Evolutionary conservation across 2,329 filamentous ascomycete genomes (phyloP).

Genomic region (Xylariaceae sp.): DNA sequence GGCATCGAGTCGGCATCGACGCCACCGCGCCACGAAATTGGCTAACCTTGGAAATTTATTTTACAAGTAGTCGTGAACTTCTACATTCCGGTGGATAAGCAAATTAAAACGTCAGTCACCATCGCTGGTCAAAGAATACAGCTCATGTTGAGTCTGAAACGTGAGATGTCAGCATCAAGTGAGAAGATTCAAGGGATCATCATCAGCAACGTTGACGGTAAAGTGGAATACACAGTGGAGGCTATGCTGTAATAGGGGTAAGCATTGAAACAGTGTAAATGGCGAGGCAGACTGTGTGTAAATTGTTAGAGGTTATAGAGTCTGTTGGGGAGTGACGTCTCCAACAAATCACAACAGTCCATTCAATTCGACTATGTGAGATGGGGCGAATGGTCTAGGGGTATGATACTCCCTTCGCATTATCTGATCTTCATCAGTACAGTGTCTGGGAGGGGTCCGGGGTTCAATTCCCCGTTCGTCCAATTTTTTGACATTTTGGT

Average conservation of each 20-base stretch:
- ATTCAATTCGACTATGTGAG: background rate
- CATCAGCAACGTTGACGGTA: too few relatives aligned
- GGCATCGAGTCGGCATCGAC: conserved; percentile 23
- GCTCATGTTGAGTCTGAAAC: background rate
- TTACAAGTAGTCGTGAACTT: too few relatives aligned
- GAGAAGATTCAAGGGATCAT: background rate
- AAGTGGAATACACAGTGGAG: background rate
- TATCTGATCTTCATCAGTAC: conserved; percentile 1
- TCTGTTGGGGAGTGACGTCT: background rate
- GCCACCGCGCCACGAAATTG: background rate
- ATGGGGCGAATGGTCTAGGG: conserved; percentile 20
- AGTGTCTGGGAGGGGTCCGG: conserved; percentile 18
- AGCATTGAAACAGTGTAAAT: background rate
- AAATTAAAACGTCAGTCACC: too few relatives aligned
- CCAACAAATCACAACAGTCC: background rate
- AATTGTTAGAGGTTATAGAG: background rate
- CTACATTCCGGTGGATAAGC: too few relatives aligned
- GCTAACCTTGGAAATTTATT: too few relatives aligned
- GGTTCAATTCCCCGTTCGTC: conserved; percentile 22
- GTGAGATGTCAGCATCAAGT: background rate
- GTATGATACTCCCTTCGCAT: conserved; percentile 23
- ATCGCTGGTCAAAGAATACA: too few relatives aligned
- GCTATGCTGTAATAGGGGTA: too few relatives aligned
- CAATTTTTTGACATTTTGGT: conserved; percentile 4
- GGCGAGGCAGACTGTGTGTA: background rate